Base-by-base conservation (phyloP, 202 grass and related monocot species). In the Zizania palustris region DNA sequence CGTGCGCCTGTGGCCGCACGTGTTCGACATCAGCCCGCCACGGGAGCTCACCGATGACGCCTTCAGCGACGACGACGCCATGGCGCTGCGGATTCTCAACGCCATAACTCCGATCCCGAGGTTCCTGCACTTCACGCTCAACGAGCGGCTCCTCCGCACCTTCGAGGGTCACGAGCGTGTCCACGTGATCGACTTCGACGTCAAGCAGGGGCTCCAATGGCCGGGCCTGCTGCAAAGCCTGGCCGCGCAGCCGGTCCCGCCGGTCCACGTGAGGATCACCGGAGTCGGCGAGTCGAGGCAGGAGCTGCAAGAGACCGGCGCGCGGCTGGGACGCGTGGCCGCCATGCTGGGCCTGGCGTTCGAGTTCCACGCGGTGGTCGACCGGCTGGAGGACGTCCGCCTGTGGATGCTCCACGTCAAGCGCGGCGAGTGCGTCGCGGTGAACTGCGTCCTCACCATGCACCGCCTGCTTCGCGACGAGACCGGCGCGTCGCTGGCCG, bases 321-420 rank as follows among this genome's bases (percentile, higher is more conserved):
- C 77, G n/a, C 67, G 89, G 59, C 88, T 98, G 33, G 80, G 75
- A 0, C 65, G 77, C 63, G 67, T 98, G 50, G 89, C 96, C 35
- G 78, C 91, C 18, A 35, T 50, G 12, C 67, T 89, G 2, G 85
- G 87, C 6, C 87, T 98, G 49, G 74, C 80, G 0, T 98, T 98
- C 45, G 91, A 95, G 70, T 99, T 95, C 85, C 96, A 99, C 77
- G 51, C 89, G 11, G 96, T 99, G 33, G 89, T 93, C 9, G 96
- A 95, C 78, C 85, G 92, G 38, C 76, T 99, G 28, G 91, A 99
- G 80, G 96, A 99, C 50, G 92, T 99, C 48, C 84, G 96, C 74
- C 85, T 99, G 6, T 99, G 96, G 96, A 99, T 95, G 96, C 90
- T 99, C 66, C 92, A 99, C 48, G 92, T 99, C 11, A 99, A 93